Evolutionary conservation across 805 yeast genomes (phyloP).

Genomic region (Myxozyma vanderwaltii): DNA sequence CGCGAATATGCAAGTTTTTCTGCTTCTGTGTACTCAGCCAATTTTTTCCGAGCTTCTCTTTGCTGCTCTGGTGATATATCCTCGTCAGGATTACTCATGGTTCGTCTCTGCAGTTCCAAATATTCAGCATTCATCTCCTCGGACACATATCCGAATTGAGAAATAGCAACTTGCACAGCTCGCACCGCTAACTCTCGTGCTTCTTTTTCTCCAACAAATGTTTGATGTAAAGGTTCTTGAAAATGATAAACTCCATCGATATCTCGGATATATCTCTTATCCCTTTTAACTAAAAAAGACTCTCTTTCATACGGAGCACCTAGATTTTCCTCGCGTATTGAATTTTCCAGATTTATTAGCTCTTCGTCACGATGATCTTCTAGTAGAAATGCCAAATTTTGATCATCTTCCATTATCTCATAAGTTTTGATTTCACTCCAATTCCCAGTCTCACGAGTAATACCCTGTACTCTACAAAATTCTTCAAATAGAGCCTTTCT

Average conservation of each 20-base stretch:
- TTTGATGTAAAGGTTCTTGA: neutral
- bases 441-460: conserved; percentile 20
- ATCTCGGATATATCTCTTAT: conserved; percentile 11
- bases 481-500: conserved; percentile 15
- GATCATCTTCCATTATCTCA: conserved; percentile 16
- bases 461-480: conserved; percentile 19
- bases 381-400: conserved; percentile 14
- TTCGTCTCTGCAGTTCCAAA: neutral
- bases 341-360: neutral
- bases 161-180: conserved; percentile 17
- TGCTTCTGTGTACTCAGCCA: neutral
- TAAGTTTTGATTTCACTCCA: conserved; percentile 24
- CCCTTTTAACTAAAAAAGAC: conserved; percentile 19
- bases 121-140: neutral
- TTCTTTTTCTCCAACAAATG: conserved; percentile 1
- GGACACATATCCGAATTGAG: conserved; percentile 23
- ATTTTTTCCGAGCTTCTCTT: no score
- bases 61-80: neutral
- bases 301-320: conserved; percentile 18
- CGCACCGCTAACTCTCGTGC: conserved; percentile 1
- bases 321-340: neutral
- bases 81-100: neutral
- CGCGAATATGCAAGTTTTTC: conserved; percentile 6
- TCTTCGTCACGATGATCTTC: conserved; percentile 11
- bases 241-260: conserved; percentile 22